Evolutionary conservation across 176 grass and related monocot species (phyloP).

Genomic region (Zea mays): DNA sequence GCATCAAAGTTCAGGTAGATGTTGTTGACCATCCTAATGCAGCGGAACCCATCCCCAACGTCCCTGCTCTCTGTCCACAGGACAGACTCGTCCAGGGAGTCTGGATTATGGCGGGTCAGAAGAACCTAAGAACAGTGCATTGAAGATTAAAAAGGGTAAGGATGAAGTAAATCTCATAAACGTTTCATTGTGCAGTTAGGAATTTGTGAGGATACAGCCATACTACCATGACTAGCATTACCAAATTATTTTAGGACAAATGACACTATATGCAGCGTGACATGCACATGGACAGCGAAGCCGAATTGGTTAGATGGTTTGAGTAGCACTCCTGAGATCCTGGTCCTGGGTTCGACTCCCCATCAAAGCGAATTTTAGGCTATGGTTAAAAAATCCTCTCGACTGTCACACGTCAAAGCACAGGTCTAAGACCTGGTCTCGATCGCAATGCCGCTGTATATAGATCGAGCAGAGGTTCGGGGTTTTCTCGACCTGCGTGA

Average conservation of each 20-base stretch:
- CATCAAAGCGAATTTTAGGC: no score
- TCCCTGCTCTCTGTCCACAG: conserved; percentile 84
- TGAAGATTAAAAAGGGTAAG: neutral
- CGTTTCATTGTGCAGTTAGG: neutral
- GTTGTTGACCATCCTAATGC: conserved; percentile 93
- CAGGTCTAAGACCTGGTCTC: no score
- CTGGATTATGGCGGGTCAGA: conserved; percentile 45
- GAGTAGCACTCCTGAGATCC: no score
- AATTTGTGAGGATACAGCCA: neutral
- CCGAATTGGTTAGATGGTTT: no score
- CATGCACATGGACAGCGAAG: neutral
- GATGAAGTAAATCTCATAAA: neutral
- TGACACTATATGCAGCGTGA: neutral
- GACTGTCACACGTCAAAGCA: no score
- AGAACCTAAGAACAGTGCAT: conserved; percentile 48
- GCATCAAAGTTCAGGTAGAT: conserved; percentile 78
- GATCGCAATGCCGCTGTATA: no score
- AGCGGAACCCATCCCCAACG: conserved; percentile 57
- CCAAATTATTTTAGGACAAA: neutral
- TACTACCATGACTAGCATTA: neutral
- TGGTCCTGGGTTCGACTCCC: no score
- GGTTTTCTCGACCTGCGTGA: no score
- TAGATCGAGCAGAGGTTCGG: no score
- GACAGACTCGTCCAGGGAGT: conserved; percentile 61
- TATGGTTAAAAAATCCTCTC: no score